Conservation (phyloP, 2,329 filamentous ascomycete species). For the Falciphora oryzae region DNA sequence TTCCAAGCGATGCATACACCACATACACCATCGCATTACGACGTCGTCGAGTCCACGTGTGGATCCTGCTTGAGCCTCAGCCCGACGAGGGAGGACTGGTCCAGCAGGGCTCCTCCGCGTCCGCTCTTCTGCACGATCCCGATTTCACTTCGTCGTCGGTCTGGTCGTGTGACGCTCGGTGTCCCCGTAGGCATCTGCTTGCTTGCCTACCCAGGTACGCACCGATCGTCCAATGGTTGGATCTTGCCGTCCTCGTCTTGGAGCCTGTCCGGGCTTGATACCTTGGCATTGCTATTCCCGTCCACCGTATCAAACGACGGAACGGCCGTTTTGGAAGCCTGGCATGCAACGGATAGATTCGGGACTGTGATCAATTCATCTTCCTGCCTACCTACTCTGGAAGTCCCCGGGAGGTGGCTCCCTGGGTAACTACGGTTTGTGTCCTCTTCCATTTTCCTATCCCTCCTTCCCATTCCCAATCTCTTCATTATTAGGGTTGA, state of each 20-base stretch:
- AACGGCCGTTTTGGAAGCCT: not conserved
- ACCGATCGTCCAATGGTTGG: not conserved
- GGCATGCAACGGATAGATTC: not conserved
- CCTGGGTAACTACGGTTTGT: no score
- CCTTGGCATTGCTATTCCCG: not conserved
- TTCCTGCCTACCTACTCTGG: not conserved
- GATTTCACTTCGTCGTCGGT: not conserved
- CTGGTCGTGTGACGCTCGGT: not conserved
- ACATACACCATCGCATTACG: no score
- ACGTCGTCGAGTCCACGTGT: no score
- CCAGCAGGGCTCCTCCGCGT: not conserved
- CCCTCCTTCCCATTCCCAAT: no score
- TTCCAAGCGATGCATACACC: not conserved
- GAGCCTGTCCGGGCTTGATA: no score
- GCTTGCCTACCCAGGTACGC: not conserved
- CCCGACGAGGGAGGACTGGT: not conserved
- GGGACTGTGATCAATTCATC: not conserved
- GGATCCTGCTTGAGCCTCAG: not conserved
- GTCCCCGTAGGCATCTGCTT: not conserved
- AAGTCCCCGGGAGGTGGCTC: no score
- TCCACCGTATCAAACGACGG: not conserved
- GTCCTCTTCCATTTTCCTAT: no score
- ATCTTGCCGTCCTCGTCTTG: not conserved
- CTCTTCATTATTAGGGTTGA: no score
- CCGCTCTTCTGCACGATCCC: constrained; percentile 1